Conservation (phyloP, 2,329 filamentous ascomycete genomes). For the Ceratocystiopsis minuta region DNA sequence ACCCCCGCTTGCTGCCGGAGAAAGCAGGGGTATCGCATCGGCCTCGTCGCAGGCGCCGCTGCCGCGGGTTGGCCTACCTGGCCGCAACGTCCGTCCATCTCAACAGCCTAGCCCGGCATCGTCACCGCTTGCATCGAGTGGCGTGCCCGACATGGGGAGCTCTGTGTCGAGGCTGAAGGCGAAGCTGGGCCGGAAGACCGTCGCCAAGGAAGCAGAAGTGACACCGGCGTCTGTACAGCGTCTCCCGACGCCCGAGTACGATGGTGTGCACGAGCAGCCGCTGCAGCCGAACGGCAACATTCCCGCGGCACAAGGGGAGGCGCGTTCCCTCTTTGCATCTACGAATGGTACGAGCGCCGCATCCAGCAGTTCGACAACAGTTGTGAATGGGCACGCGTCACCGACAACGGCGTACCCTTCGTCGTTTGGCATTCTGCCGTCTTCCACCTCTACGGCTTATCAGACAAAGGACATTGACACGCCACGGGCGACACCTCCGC, state of each 20-base stretch:
- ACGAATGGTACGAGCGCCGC: no score
- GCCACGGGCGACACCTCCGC: no score
- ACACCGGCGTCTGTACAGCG: neutral
- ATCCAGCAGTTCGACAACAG: no score
- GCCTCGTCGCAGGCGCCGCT: neutral
- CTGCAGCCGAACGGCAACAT: neutral
- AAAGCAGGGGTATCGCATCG: neutral
- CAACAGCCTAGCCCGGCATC: conserved; percentile 2
- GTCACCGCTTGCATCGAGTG: neutral
- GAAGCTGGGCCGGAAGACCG: conserved; percentile 9
- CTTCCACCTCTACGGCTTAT: no score
- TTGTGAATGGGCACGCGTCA: no score
- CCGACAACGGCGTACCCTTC: no score
- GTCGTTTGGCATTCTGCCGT: no score
- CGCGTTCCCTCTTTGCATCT: no score
- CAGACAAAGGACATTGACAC: no score
- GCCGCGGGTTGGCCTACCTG: conserved; percentile 10
- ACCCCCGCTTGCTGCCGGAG: neutral
- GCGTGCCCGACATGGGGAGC: conserved; percentile 11
- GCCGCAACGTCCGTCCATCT: conserved; percentile 15
- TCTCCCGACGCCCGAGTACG: no score
- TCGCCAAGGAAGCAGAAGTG: conserved; percentile 4
- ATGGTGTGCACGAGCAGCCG: neutral
- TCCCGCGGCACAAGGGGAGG: no score
- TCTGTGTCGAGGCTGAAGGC: conserved; percentile 12